Evolutionary conservation across 495 filamentous ascomycete species (phyloP), one percentile per base, ranked within the genome.

Genomic region (Hypoxylon rickii): DNA sequence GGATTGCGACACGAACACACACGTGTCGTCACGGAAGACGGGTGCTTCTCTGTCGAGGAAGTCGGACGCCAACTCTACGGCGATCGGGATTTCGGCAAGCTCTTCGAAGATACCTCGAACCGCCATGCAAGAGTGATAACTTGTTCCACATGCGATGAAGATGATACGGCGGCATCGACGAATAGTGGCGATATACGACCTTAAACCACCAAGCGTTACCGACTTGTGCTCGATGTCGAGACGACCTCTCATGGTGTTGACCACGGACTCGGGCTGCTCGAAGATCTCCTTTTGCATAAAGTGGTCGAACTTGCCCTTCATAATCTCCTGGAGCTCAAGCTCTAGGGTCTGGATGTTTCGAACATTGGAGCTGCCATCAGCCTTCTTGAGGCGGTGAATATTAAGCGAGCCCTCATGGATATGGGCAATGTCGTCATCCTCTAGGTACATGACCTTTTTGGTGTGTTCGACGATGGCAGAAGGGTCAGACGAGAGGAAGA

Each of bases 271-370:
- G 51, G 94, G 94, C 77, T 98, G 94, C 78, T 98, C 94, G 73
- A 97, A 98, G 67, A 98, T 98, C 72, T 98, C 94, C 81, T 98
- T 98, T 71, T 98, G 95, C 94, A 98, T 98, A 81, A 97, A 98
- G 75, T 98, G 94, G 70, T 98, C 94, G 75, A 97, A 98, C 68
- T 93, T 95, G 69, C 94, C 94, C 84, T 97, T 98, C 94, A 98
- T 98, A 73, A 98, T 98, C 78, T 98, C 94, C 78, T 98, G 94
- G 47, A 98, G 86, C 82, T 98, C 90, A 33, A 98, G 86, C 77
- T 98, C 94, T 47, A 98, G 83, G 36, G 94, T 98, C 79, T 98
- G 94, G 73, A 98, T 98, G 45, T 88, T 89, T 66, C 94, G 91
- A 46, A 97, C 92, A 68, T 96, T 96, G 69, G 91, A 96, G 59